Base-by-base conservation (phyloP, 2,329 filamentous ascomycete genomes). In the Graphilbum ipis-grandicollis region DNA sequence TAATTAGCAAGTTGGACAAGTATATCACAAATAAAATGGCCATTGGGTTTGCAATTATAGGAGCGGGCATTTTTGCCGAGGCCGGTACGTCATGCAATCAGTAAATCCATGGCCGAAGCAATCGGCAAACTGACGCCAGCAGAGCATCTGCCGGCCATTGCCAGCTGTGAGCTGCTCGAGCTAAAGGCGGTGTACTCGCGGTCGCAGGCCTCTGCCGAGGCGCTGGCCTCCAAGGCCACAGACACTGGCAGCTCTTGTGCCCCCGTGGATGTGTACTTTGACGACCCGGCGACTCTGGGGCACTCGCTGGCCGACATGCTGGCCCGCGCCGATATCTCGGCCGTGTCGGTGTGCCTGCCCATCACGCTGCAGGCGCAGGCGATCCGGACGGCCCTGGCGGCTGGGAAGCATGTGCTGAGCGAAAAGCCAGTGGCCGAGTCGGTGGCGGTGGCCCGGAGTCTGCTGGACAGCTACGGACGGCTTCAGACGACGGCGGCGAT, bases 351-450 rank as follows among this genome's bases (percentile, higher is more conserved):
- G 36, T 67, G 63, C n/a, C 58, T 81, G 28, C 75, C 76, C 25
- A 81, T 81, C 48, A 49, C 62, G 34, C 56, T 56, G 28, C 75
- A 80, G 50, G 70, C 74, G 3, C 54, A 54, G 12, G 66, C 67
- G 46, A 68, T 80, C 47, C 60, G 67, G 42, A 61, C 64, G 42
- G 71, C 70, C 0, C 56, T 80, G 15, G 49, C 55, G n/a, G 74
- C 73, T 1, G 73, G 74, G 19, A 82, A 81, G 53, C 74, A 80
- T 48, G 75, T 81, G 8, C 58, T 81, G 3, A 69, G 69, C 14
- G 77, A 81, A 56, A 81, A 81, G 56, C 76, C 77, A 25, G 62
- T 80, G 30, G 75, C 70, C 3, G 66, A 68, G 44, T 70, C 78
- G 4, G 40, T 59, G 5, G 47, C 47, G 12, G 41, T 42, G 10